These are phyloP conservation scores for Russula dissimulans DNA, from an alignment of 768 basidiomycete genomes.

Conservation along the genomic window DNA sequence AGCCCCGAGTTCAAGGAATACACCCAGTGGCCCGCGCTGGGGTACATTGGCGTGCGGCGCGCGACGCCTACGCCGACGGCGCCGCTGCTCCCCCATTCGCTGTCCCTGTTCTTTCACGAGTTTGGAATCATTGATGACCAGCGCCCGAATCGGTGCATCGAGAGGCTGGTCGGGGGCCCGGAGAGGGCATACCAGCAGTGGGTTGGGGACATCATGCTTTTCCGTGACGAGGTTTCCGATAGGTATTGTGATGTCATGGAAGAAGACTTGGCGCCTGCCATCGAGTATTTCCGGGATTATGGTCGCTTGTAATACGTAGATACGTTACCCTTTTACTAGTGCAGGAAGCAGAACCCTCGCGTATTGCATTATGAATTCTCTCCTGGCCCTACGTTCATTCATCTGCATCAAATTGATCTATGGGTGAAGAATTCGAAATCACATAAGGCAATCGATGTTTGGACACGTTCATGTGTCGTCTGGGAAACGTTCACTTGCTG, in stretches of 20 bases:
- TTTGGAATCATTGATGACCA: slow-evolving; percentile 9
- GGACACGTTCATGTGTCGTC: too few relatives aligned
- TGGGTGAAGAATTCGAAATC: too few relatives aligned
- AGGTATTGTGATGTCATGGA: slow-evolving; percentile 13
- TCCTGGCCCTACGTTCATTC: too few relatives aligned
- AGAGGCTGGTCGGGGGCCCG: slow-evolving; percentile 10
- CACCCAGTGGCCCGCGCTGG: slow-evolving; percentile 14
- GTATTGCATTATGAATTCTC: too few relatives aligned
- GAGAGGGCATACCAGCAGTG: slow-evolving; percentile 2
- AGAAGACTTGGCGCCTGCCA: slow-evolving; percentile 10
- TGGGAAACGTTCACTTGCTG: too few relatives aligned
- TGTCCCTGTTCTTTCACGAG: slow-evolving; percentile 16
- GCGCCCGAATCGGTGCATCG: slow-evolving; percentile 12
- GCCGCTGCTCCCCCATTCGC: not conserved
- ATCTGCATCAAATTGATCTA: too few relatives aligned
- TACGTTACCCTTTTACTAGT: too few relatives aligned
- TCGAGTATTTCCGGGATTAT: slow-evolving; percentile 17
- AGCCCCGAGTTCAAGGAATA: slow-evolving; percentile 13
- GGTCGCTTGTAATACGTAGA: slow-evolving; percentile 3
- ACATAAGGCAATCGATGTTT: too few relatives aligned
- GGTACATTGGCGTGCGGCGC: slow-evolving; percentile 10
- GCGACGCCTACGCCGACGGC: slow-evolving; percentile 4
- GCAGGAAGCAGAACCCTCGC: not conserved
- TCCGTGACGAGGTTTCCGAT: slow-evolving; percentile 10
- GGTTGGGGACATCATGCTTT: slow-evolving; percentile 16